Evolutionary conservation across 2,329 filamentous ascomycete species (phyloP).

Genomic region (Didymella arachidicola): DNA sequence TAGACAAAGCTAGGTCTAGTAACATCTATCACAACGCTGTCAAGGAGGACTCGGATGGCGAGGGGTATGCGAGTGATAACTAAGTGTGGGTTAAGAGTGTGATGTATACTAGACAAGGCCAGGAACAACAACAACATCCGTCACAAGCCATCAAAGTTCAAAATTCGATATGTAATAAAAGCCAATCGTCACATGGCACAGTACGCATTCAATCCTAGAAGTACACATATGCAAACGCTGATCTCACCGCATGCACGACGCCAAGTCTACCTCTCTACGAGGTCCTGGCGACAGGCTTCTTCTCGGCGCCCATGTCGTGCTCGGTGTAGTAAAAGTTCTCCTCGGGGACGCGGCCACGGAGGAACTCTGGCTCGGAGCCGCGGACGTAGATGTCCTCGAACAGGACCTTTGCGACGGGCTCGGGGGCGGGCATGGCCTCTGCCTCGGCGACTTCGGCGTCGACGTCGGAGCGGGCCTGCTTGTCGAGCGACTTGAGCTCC

Average conservation of each 20-base stretch:
- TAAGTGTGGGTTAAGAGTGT: too few species aligned
- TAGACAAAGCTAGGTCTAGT: too few species aligned
- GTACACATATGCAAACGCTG: conserved; percentile 31
- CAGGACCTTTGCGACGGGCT: conserved; percentile 80
- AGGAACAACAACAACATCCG: too few species aligned
- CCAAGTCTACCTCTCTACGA: conserved; percentile 22
- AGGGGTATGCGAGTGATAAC: conserved; percentile 44
- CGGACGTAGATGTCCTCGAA: conserved; percentile 96
- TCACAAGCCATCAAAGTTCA: background rate
- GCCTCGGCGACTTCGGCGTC: conserved; percentile 89
- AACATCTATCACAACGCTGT: too few species aligned
- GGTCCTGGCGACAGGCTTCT: conserved; percentile 48
- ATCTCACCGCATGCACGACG: background rate
- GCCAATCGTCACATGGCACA: conserved; percentile 11
- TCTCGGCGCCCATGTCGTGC: conserved; percentile 52
- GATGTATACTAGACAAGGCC: background rate
- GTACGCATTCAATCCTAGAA: conserved; percentile 28
- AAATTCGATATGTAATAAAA: conserved; percentile 20
- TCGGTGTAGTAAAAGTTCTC: conserved; percentile 83
- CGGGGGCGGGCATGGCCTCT: conserved; percentile 85
- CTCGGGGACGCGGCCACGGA: conserved; percentile 85
- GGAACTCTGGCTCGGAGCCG: conserved; percentile 85
- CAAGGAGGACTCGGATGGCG: conserved; percentile 47
- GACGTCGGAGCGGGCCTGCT: conserved; percentile 84
- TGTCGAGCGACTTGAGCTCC: conserved; percentile 95